phyloP scores from a whole-genome alignment of 345 rosid genomes.

The Salix dunnii region DNA sequence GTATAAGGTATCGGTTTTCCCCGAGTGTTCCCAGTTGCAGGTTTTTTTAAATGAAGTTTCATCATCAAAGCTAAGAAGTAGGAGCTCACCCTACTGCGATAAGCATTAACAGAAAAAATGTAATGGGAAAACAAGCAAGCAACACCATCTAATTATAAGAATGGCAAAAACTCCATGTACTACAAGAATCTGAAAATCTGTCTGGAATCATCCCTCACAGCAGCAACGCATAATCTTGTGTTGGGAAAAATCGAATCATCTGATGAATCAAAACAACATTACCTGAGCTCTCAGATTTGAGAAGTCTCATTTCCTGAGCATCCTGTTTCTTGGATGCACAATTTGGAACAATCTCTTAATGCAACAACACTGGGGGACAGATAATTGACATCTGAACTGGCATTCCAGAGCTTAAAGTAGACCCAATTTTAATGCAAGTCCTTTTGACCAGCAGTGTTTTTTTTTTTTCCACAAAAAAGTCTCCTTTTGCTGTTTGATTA shows the following conservation, averaged over 20 bases:
- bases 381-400: not conserved
- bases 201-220: not conserved
- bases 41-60: not conserved
- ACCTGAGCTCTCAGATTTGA: not conserved
- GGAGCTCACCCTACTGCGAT: not conserved
- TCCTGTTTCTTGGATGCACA: not conserved
- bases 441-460: constrained; percentile 28
- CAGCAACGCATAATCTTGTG: not conserved
- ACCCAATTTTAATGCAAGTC: constrained; percentile 28
- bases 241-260: not conserved
- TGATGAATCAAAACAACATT: not conserved
- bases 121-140: not conserved
- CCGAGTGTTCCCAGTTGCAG: not conserved
- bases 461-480: constrained; percentile 28
- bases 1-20: not conserved
- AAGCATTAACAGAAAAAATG: not conserved
- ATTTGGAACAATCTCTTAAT: not conserved
- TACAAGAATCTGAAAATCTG: not conserved
- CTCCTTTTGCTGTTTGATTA: constrained; percentile 36
- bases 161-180: not conserved
- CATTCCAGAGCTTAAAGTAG: constrained; percentile 16
- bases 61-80: not conserved
- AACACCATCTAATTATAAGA: not conserved
- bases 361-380: not conserved
- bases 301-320: not conserved